Percentiles rank a stretch among this genome's conserved stretches.
Evolutionary conservation across 768 basidiomycete species (phyloP).

Genomic region (Russula foetens): DNA sequence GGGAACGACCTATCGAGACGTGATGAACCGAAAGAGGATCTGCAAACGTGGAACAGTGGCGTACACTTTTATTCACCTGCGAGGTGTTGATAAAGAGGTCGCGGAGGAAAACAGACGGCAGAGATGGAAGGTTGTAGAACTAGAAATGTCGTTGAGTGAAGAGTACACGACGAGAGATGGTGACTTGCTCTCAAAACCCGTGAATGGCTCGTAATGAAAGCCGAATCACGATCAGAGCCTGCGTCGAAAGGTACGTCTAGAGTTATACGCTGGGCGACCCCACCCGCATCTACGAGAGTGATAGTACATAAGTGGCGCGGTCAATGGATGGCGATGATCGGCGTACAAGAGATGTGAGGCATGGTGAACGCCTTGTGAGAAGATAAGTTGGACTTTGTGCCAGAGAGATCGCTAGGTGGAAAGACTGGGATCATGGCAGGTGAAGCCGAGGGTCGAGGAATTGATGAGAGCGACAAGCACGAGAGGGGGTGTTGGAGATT

Average conservation of each 20-base stretch:
- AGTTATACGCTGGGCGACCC: background rate
- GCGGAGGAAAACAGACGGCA: slow-evolving; percentile 31
- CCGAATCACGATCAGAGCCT: slow-evolving; percentile 3
- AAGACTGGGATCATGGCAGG: background rate
- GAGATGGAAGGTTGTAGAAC: slow-evolving; percentile 35
- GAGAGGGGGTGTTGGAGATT: background rate
- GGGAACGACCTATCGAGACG: background rate
- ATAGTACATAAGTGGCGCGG: background rate
- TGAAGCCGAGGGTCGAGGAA: background rate
- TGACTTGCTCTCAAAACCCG: slow-evolving; percentile 11
- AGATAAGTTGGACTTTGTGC: background rate
- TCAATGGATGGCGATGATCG: background rate
- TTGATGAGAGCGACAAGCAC: background rate
- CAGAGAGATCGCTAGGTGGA: background rate
- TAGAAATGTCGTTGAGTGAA: slow-evolving; percentile 16
- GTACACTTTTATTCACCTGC: background rate
- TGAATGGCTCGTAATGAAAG: slow-evolving; percentile 1
- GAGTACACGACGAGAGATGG: background rate
- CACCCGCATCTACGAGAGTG: background rate
- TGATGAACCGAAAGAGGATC: background rate
- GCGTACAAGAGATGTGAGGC: background rate
- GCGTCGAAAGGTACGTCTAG: background rate
- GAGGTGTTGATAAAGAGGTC: slow-evolving; percentile 33
- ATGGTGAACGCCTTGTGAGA: background rate
- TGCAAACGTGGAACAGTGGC: background rate